Evolutionary conservation across 139 green algal genomes (phyloP).

Genomic region (Tetraselmis striata): DNA sequence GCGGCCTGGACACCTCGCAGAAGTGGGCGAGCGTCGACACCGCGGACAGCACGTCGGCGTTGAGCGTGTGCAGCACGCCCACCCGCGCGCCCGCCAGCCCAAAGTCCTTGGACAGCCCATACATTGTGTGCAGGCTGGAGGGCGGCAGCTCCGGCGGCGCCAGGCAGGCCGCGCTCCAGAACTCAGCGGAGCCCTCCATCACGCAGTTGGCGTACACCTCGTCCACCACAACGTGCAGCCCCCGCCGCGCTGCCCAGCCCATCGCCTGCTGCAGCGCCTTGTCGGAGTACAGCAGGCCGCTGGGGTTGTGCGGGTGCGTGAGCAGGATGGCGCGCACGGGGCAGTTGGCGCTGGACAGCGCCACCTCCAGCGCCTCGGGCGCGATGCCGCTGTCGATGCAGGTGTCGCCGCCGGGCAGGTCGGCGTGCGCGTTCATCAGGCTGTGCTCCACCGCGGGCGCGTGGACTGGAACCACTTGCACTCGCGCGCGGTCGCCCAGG

Average conservation of each 20-base stretch:
- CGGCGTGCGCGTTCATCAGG: background rate
- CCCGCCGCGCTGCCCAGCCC: background rate
- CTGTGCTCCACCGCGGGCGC: background rate
- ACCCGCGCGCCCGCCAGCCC: background rate
- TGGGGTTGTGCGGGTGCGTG: conserved; percentile 3
- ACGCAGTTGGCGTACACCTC: conserved; percentile 2
- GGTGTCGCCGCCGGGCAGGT: background rate
- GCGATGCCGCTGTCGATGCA: background rate
- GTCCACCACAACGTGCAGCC: conserved; percentile 4
- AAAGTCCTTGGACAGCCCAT: conserved; percentile 5
- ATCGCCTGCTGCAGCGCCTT: conserved; percentile 1
- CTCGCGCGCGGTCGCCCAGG: background rate
- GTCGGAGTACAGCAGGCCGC: background rate
- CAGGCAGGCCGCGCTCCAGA: background rate
- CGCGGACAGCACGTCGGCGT: background rate
- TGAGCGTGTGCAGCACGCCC: background rate
- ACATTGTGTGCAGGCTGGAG: background rate
- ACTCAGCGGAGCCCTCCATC: background rate
- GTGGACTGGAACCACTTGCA: background rate
- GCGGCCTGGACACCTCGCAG: background rate
- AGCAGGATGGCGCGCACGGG: conserved; percentile 1
- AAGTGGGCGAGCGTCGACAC: background rate
- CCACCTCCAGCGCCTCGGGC: background rate
- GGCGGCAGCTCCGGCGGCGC: background rate
- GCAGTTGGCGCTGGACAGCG: no score